Evolutionary conservation across 345 rosid genomes (phyloP).

Genomic region (Euclidium syriacum): DNA sequence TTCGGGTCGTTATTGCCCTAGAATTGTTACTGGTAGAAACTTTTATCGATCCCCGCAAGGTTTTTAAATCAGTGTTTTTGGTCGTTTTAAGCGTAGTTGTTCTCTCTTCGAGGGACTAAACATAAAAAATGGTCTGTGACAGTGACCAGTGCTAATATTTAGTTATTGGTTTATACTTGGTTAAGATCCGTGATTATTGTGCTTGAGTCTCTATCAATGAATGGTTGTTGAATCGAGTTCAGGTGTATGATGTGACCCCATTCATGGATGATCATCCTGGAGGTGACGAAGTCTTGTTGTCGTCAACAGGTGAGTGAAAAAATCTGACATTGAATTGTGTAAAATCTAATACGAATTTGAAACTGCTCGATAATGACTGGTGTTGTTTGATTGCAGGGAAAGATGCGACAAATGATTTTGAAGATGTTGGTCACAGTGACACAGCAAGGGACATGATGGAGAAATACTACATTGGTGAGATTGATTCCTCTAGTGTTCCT

Average conservation of each 20-base stretch:
- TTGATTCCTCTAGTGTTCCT: constrained; percentile 58
- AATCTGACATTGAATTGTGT: not conserved
- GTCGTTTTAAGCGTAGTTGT: not conserved
- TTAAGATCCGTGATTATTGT: not conserved
- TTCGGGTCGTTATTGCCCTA: not conserved
- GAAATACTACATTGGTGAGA: constrained; percentile 68
- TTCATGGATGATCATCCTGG: constrained; percentile 99
- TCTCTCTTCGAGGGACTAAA: not conserved
- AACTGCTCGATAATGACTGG: not conserved
- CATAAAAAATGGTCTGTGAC: not conserved
- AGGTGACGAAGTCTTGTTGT: constrained; percentile 90
- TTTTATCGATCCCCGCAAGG: too few species aligned
- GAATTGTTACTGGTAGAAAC: not conserved
- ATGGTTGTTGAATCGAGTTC: not conserved
- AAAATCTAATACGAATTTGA: not conserved
- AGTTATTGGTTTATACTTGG: not conserved
- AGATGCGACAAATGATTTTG: constrained; percentile 90
- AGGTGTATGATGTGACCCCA: constrained; percentile 94
- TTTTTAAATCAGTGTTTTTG: too few species aligned
- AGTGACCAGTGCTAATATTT: not conserved
- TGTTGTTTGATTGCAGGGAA: constrained; percentile 45
- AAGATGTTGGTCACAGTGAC: constrained; percentile 96
- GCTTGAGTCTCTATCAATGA: not conserved
- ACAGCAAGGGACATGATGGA: constrained; percentile 76
- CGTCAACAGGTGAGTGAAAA: constrained; percentile 60